Conservation (phyloP, 257 asterid species). For the Solanum sitiens region DNA sequence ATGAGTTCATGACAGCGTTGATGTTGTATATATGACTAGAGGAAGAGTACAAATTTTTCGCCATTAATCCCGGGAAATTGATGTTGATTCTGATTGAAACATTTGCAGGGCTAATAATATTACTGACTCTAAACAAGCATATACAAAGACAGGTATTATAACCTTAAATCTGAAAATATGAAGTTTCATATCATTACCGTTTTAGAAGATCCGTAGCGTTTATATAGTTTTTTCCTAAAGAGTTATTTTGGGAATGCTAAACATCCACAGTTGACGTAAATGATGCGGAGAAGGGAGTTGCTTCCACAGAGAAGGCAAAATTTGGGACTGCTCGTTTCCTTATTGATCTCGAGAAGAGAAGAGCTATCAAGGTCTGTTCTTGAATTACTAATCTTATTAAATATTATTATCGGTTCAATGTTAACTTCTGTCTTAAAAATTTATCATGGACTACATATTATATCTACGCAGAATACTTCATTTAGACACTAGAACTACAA, state of each 20-base stretch:
- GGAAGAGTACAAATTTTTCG: not conserved
- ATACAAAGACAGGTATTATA: not conserved
- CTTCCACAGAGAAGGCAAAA: conserved; percentile 30
- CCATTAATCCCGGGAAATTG: not conserved
- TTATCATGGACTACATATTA: not conserved
- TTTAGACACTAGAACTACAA: not conserved
- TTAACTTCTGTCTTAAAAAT: not conserved
- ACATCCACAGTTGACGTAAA: conserved; percentile 1
- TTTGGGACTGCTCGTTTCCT: conserved; percentile 83
- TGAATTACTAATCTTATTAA: not conserved
- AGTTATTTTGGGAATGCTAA: not conserved
- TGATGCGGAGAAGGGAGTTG: conserved; percentile 44
- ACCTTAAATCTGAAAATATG: not conserved
- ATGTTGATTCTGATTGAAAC: not conserved
- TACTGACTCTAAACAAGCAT: not conserved
- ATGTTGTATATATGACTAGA: not conserved
- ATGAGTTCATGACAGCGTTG: not conserved
- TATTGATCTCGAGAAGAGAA: conserved; percentile 61
- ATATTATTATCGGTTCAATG: not conserved
- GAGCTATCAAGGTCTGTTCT: conserved; percentile 70
- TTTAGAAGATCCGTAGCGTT: not conserved
- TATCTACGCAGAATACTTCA: not conserved
- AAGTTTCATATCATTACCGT: not conserved
- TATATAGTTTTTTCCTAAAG: not conserved
- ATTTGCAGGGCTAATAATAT: conserved; percentile 7